Percentiles rank a stretch among this genome's conserved stretches.
phyloP scores from a whole-genome alignment of 176 grass and related monocot species.

The Zea mays region Zm-B73-REFERENCE-NAM-5.0 NC_050099.1:188301001-188301500 shows the following conservation, averaged over 20 bases:
- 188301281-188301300: conserved; percentile 37
- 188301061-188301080: conserved; percentile 37
- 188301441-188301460: not conserved
- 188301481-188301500: not conserved
- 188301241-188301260: conserved; percentile 41
- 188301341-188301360: conserved; percentile 9
- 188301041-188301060: conserved; percentile 44
- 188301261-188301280: conserved; percentile 55
- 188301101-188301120: conserved; percentile 45
- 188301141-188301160: conserved; percentile 44
- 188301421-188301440: not conserved
- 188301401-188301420: not conserved
- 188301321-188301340: not conserved
- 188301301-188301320: conserved; percentile 27
- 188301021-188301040: conserved; percentile 54
- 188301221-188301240: conserved; percentile 54
- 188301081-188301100: conserved; percentile 51
- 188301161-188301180: conserved; percentile 45
- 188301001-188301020: conserved; percentile 60
- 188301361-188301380: not conserved
- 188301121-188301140: conserved; percentile 64
- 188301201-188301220: conserved; percentile 42
- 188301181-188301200: conserved; percentile 31
- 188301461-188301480: conserved; percentile 8
- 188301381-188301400: not conserved